A percentile compares a stretch with the other conserved stretches of the same genome.
phyloP scores from a whole-genome alignment of 306 rosid species.

The Gleditsia sinensis region DNA sequence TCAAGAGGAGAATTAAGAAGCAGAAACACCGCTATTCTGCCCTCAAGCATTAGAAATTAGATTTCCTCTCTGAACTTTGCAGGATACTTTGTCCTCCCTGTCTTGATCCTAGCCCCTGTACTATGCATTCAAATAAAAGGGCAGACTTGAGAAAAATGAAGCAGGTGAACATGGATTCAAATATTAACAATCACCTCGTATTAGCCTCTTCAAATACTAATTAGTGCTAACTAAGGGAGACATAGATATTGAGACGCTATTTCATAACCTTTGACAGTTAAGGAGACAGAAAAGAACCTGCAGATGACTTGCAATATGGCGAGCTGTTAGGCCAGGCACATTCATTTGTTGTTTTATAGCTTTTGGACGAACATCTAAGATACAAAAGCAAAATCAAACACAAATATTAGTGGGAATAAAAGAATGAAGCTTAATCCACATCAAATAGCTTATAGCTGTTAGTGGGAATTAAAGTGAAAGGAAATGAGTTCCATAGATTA shows the following conservation, averaged over 20 bases:
- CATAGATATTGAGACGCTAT: neutral
- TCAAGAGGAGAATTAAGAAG: too few relatives aligned
- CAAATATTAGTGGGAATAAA: neutral
- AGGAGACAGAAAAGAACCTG: slow-evolving; percentile 50
- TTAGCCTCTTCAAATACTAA: neutral
- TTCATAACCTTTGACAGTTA: neutral
- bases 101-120: neutral
- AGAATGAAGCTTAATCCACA: neutral
- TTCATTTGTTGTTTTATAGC: slow-evolving; percentile 41
- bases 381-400: slow-evolving; percentile 1
- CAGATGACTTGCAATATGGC: slow-evolving; percentile 61
- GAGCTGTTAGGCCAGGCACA: slow-evolving; percentile 40
- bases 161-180: neutral
- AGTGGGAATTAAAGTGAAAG: neutral
- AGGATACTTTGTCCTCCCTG: too few relatives aligned
- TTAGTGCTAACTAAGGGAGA: neutral
- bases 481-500: neutral
- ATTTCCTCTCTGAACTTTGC: too few relatives aligned
- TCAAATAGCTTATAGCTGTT: too few relatives aligned
- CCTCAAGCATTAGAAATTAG: too few relatives aligned
- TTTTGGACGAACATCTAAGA: slow-evolving; percentile 55
- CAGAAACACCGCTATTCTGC: too few relatives aligned
- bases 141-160: neutral
- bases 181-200: neutral
- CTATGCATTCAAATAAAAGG: neutral